Conservation (phyloP, 2,329 filamentous ascomycete species). For the Xylaria digitata region DNA sequence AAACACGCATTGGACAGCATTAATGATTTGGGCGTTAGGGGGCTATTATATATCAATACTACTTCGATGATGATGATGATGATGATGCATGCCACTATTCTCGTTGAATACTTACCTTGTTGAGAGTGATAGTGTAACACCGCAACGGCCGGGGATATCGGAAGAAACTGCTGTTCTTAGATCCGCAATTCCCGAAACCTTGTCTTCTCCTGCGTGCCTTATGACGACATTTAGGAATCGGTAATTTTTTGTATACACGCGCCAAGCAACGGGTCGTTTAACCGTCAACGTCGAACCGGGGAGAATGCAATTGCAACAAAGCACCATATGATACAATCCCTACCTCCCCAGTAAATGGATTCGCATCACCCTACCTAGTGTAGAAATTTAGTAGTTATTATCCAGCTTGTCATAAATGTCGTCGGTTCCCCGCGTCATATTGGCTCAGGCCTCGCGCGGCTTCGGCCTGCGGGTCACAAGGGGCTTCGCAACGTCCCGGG, state of each 20-base stretch:
- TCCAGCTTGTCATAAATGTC: slow-evolving; percentile 16
- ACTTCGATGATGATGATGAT: background rate
- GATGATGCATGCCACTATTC: too few species aligned
- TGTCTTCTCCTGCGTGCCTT: background rate
- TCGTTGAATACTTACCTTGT: too few species aligned
- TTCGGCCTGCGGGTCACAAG: slow-evolving; percentile 3
- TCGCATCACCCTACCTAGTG: background rate
- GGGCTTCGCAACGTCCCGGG: slow-evolving; percentile 48
- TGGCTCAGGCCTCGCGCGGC: slow-evolving; percentile 27
- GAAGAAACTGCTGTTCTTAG: background rate
- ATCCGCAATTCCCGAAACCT: slow-evolving; percentile 17
- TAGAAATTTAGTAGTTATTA: background rate
- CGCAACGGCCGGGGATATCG: slow-evolving; percentile 21
- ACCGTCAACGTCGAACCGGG: background rate
- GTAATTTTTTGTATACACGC: background rate
- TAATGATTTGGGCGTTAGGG: background rate
- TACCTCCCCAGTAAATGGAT: background rate
- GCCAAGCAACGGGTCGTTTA: background rate
- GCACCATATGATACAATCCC: background rate
- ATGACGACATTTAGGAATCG: slow-evolving; percentile 31
- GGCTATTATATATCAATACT: slow-evolving; percentile 15
- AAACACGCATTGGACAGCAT: slow-evolving; percentile 12
- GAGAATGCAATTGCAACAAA: background rate
- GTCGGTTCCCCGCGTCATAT: slow-evolving; percentile 21
- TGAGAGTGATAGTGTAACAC: too few species aligned